Evolutionary conservation across 495 filamentous ascomycete genomes (phyloP).

Genomic region (Alectoria sarmentosa): DNA sequence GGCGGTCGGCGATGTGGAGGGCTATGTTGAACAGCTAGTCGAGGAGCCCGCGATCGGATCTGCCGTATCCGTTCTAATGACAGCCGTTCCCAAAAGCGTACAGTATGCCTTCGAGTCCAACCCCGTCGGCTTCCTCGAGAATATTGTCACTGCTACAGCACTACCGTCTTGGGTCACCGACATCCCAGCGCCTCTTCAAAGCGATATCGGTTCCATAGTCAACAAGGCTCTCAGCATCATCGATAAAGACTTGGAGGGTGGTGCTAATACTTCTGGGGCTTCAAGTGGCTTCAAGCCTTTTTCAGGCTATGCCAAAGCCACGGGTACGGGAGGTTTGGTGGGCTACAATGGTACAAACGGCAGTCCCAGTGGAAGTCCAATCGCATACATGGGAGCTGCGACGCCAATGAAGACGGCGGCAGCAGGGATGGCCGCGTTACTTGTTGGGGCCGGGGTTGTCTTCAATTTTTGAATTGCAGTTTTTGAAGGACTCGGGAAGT

Average conservation of each 20-base stretch:
- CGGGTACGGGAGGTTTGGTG: not conserved
- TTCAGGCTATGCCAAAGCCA: not conserved
- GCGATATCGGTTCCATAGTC: slow-evolving; percentile 12
- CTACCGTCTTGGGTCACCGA: slow-evolving; percentile 11
- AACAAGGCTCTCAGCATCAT: slow-evolving; percentile 16
- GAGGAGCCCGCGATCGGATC: slow-evolving; percentile 9
- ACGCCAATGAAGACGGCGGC: slow-evolving; percentile 13
- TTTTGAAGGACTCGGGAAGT: not conserved
- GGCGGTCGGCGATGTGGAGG: slow-evolving; percentile 5
- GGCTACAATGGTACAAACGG: slow-evolving; percentile 5
- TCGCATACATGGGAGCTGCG: slow-evolving; percentile 9
- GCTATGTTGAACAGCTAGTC: slow-evolving; percentile 3
- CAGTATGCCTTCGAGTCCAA: slow-evolving; percentile 8
- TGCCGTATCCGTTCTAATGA: not conserved
- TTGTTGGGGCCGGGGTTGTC: slow-evolving; percentile 6
- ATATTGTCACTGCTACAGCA: slow-evolving; percentile 11
- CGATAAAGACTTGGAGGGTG: slow-evolving; percentile 5
- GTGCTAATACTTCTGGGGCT: not conserved
- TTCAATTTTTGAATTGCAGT: slow-evolving; percentile 1
- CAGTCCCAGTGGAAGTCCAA: not conserved
- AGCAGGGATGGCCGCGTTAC: slow-evolving; percentile 1
- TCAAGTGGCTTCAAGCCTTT: slow-evolving; percentile 6
- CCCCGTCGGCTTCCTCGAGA: slow-evolving; percentile 8
- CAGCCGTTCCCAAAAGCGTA: slow-evolving; percentile 7
- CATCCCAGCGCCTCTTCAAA: slow-evolving; percentile 16